Percentiles rank a stretch among this genome's conserved stretches.
Conservation (phyloP, 1,284 basidiomycete species). For the Leccinum subatratum region DNA sequence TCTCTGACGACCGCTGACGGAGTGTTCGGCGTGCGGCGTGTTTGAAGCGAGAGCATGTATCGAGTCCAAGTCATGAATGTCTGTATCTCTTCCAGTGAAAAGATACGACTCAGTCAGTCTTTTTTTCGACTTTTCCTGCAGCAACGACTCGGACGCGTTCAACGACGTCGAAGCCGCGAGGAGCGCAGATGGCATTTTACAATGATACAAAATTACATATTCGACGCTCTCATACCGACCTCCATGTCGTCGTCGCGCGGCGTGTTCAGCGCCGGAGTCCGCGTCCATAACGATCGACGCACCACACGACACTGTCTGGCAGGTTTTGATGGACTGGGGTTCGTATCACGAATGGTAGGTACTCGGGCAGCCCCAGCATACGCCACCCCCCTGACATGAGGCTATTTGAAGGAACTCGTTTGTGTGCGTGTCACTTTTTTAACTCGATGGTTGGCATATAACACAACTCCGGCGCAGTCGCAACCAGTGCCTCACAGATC, state of each 20-base stretch:
- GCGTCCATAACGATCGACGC: constrained; percentile 34
- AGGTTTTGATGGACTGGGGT: constrained; percentile 34
- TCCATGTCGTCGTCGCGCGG: constrained; percentile 18
- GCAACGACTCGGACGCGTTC: constrained; percentile 58
- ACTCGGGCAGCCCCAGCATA: background rate
- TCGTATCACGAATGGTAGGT: constrained; percentile 33
- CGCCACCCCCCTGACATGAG: background rate
- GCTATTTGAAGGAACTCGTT: constrained; percentile 56
- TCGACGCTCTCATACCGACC: background rate
- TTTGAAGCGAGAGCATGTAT: constrained; percentile 72
- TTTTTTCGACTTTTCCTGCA: constrained; percentile 62
- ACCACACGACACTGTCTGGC: constrained; percentile 33
- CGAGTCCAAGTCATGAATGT: constrained; percentile 81
- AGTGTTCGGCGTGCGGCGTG: constrained; percentile 27
- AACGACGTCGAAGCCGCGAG: constrained; percentile 78
- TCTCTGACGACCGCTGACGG: constrained; percentile 38
- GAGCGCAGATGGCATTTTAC: constrained; percentile 69
- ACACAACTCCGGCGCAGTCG: constrained; percentile 40
- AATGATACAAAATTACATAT: constrained; percentile 13
- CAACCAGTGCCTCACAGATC: constrained; percentile 47
- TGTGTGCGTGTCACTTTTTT: constrained; percentile 40
- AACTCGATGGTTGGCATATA: background rate
- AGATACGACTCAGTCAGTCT: constrained; percentile 73
- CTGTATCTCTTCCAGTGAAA: constrained; percentile 78
- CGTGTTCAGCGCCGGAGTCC: constrained; percentile 22